Conservation (phyloP, 768 basidiomycete species). For the Dacryopinax spathularia region DNA sequence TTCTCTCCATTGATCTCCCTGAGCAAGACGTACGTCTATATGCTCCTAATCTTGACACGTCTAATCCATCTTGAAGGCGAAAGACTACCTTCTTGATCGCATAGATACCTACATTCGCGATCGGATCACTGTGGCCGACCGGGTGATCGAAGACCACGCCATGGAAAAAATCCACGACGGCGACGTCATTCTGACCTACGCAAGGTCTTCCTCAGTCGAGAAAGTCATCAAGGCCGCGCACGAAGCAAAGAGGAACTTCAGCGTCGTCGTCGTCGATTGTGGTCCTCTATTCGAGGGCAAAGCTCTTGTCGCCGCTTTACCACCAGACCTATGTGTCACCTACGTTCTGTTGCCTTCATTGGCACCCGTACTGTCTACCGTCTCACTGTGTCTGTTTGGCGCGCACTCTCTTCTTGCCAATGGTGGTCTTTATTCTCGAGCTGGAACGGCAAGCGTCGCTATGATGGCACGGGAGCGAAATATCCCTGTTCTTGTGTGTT, state of each 20-base stretch:
- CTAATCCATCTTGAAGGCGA: constrained; percentile 54
- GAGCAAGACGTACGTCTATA: constrained; percentile 67
- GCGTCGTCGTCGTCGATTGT: constrained; percentile 90
- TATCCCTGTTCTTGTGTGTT: constrained; percentile 90
- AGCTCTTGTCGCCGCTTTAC: constrained; percentile 53
- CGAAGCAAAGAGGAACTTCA: constrained; percentile 59
- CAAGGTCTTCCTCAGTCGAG: constrained; percentile 92
- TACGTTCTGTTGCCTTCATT: constrained; percentile 84
- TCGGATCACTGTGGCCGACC: constrained; percentile 81
- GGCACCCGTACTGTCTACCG: constrained; percentile 62
- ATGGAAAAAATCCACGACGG: constrained; percentile 89
- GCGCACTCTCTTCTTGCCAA: constrained; percentile 92
- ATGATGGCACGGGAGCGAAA: constrained; percentile 86
- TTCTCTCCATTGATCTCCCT: constrained; percentile 79
- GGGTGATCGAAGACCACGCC: constrained; percentile 81
- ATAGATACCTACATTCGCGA: constrained; percentile 92
- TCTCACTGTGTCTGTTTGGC: constrained; percentile 75
- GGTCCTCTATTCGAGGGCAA: constrained; percentile 86
- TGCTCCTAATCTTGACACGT: neutral
- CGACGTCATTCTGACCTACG: constrained; percentile 85
- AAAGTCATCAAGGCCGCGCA: constrained; percentile 71
- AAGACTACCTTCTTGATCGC: constrained; percentile 62
- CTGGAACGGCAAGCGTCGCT: constrained; percentile 88
- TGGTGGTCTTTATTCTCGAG: constrained; percentile 83
- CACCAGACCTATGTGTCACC: constrained; percentile 65